Evolutionary conservation across 1,284 basidiomycete species (phyloP).

Genomic region (Takashimella koratensis): DNA sequence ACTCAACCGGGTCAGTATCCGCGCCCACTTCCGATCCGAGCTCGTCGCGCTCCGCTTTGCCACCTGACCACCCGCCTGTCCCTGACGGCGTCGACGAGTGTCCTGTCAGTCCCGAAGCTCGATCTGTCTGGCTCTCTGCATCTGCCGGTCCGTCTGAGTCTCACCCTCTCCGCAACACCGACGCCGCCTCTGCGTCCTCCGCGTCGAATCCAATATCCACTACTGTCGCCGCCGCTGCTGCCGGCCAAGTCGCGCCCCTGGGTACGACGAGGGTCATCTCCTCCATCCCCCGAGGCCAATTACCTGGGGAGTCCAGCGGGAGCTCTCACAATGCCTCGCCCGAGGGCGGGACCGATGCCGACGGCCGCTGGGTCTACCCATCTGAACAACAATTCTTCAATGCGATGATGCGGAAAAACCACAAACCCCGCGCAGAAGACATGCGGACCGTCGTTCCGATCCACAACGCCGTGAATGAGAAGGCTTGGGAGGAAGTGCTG

Average conservation of each 20-base stretch:
- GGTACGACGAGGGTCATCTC: constrained; percentile 70
- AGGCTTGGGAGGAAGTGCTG: constrained; percentile 85
- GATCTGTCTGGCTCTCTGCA: constrained; percentile 47
- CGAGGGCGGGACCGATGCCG: constrained; percentile 45
- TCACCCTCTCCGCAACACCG: constrained; percentile 38
- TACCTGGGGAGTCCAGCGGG: constrained; percentile 6
- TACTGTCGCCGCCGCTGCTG: constrained; percentile 54
- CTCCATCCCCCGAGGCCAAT: constrained; percentile 70
- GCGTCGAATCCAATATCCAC: too few species aligned
- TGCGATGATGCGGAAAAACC: constrained; percentile 91
- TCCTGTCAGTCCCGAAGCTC: constrained; percentile 61
- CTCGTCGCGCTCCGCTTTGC: neutral
- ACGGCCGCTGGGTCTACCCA: constrained; percentile 91
- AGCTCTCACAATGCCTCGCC: constrained; percentile 32
- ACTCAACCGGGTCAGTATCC: neutral
- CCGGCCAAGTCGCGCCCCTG: constrained; percentile 7
- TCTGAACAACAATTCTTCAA: constrained; percentile 95
- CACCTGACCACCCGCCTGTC: constrained; percentile 18
- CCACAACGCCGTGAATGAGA: constrained; percentile 98
- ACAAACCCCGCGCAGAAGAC: constrained; percentile 68
- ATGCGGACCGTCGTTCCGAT: constrained; percentile 97
- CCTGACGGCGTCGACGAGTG: constrained; percentile 55
- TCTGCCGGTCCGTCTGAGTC: constrained; percentile 23
- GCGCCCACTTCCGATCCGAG: neutral
- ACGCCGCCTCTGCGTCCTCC: constrained; percentile 27